These are phyloP conservation scores for Rhodotorula taiwanensis DNA, from an alignment of 768 basidiomycete genomes.

Conservation along the genomic window DNA sequence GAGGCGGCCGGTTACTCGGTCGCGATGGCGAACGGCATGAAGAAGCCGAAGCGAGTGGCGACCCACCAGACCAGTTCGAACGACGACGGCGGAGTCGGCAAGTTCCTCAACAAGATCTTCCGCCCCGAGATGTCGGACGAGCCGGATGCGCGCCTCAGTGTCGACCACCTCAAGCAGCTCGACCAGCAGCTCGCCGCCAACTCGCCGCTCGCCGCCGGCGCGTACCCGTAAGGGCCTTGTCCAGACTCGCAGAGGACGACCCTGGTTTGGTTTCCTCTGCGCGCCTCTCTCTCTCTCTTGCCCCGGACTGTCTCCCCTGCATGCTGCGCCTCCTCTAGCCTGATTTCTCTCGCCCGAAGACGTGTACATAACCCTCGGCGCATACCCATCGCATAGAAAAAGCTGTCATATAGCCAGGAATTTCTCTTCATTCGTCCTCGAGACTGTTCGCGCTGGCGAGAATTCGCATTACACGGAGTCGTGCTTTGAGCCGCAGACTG, in stretches of 20 bases:
- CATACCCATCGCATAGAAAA: too few species aligned
- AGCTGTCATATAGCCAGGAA: too few species aligned
- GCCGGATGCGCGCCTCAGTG: slow-evolving; percentile 12
- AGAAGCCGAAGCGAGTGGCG: slow-evolving; percentile 28
- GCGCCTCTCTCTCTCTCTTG: background rate
- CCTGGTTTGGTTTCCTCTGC: slow-evolving; percentile 2
- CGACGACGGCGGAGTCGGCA: slow-evolving; percentile 39
- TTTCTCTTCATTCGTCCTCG: too few species aligned
- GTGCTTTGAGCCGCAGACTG: too few species aligned
- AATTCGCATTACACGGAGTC: too few species aligned
- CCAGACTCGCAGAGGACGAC: too few species aligned
- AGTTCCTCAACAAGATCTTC: slow-evolving; percentile 37
- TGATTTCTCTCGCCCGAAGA: too few species aligned
- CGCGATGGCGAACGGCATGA: slow-evolving; percentile 36
- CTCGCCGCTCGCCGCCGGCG: slow-evolving; percentile 30
- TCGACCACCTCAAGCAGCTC: slow-evolving; percentile 28
- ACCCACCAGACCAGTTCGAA: slow-evolving; percentile 32
- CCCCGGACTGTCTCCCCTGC: too few species aligned
- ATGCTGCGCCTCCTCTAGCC: too few species aligned
- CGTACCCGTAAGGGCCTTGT: slow-evolving; percentile 15
- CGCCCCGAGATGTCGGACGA: slow-evolving; percentile 18
- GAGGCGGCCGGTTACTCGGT: slow-evolving; percentile 30
- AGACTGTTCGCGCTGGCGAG: too few species aligned
- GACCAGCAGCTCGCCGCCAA: slow-evolving; percentile 7
- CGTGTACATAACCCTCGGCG: too few species aligned